Conservation (phyloP, 2,329 filamentous ascomycete genomes). For the Fusarium piperis region DNA sequence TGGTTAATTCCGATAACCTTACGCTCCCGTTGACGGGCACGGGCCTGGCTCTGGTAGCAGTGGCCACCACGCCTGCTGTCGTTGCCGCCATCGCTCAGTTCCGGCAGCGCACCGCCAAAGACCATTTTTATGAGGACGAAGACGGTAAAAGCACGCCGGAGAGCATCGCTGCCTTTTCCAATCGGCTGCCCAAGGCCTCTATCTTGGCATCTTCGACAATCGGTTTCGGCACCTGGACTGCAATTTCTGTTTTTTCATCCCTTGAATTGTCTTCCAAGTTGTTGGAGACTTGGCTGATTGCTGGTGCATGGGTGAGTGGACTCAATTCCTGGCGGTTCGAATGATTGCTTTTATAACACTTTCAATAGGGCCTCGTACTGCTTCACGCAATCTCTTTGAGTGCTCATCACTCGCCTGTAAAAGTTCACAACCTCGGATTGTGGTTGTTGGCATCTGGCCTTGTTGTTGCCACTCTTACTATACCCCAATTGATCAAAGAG, state of each 20-base stretch:
- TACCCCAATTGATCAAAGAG: conserved; percentile 57
- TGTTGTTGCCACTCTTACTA: conserved; percentile 54
- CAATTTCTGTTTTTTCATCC: conserved; percentile 63
- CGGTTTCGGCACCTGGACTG: conserved; percentile 66
- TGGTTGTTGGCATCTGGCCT: conserved; percentile 60
- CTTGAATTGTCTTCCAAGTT: conserved; percentile 50
- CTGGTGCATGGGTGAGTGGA: conserved; percentile 70
- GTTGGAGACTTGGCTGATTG: conserved; percentile 67
- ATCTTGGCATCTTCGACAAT: conserved; percentile 63
- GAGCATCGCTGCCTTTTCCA: conserved; percentile 70
- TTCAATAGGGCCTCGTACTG: conserved; percentile 58
- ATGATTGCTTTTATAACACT: conserved; percentile 2
- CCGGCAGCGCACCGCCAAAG: conserved; percentile 48
- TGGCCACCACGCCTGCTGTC: conserved; percentile 52
- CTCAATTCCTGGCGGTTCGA: not conserved
- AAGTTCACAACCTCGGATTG: conserved; percentile 63
- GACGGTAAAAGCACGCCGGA: conserved; percentile 76
- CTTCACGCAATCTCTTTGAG: conserved; percentile 62
- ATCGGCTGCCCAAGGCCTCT: conserved; percentile 63
- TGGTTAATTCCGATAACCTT: conserved; percentile 19
- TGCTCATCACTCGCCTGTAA: conserved; percentile 60
- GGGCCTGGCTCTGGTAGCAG: conserved; percentile 47
- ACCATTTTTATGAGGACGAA: conserved; percentile 70
- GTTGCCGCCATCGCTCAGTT: conserved; percentile 48
- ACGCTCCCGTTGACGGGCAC: conserved; percentile 44